Conservation (phyloP, 495 filamentous ascomycete species). For the Penicillium samsonianum region DNA sequence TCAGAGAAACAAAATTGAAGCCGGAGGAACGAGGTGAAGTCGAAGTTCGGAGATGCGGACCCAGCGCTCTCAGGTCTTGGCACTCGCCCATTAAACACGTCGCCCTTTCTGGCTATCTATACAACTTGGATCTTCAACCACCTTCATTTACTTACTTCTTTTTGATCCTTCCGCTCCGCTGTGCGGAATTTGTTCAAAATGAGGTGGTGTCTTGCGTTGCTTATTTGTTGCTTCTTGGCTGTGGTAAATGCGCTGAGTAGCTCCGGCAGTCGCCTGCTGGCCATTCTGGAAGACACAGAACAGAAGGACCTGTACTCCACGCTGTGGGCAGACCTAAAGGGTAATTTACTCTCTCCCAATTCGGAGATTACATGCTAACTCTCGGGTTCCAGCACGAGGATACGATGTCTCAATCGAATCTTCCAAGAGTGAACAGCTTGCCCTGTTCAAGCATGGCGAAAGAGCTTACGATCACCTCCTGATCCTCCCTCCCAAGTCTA, state of each 20-base stretch:
- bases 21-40: conserved; percentile 33
- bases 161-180: conserved; percentile 35
- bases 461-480: conserved; percentile 87
- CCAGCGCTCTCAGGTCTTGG: conserved; percentile 42
- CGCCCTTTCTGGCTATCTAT: conserved; percentile 41
- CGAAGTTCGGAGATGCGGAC: conserved; percentile 42
- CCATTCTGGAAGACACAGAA: conserved; percentile 77
- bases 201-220: conserved; percentile 72
- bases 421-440: conserved; percentile 79
- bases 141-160: conserved; percentile 20
- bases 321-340: conserved; percentile 78
- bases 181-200: conserved; percentile 56
- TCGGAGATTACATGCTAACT: conserved; percentile 16
- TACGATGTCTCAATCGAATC: conserved; percentile 79
- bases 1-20: conserved; percentile 23
- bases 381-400: conserved; percentile 64
- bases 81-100: conserved; percentile 52
- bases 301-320: conserved; percentile 79
- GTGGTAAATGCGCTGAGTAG: conserved; percentile 75
- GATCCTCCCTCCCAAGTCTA: conserved; percentile 82
- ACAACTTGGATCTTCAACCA: conserved; percentile 24
- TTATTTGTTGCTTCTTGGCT: conserved; percentile 63
- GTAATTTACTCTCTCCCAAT: conserved; percentile 47
- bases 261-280: conserved; percentile 78
- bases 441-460: conserved; percentile 85